Conservation (phyloP, 805 yeast genomes). For the Maudiozyma saulgeensis region DNA sequence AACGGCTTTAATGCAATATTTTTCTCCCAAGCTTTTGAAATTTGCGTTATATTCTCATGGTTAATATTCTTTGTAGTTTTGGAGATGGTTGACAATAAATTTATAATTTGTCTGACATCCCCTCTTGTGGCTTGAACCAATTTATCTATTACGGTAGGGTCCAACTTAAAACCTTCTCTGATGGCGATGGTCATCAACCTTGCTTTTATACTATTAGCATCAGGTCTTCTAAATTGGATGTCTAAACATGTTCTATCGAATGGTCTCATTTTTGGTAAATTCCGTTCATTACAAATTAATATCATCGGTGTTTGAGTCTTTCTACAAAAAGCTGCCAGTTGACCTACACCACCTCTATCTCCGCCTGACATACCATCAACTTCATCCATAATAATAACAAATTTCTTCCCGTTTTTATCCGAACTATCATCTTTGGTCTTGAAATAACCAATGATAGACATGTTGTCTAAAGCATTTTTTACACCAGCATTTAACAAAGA, state of each 20-base stretch:
- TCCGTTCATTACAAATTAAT: conserved; percentile 85
- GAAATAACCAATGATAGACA: conserved; percentile 76
- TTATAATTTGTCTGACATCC: conserved; percentile 91
- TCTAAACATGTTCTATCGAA: conserved; percentile 78
- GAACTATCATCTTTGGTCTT: conserved; percentile 26
- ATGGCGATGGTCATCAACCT: conserved; percentile 85
- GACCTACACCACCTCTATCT: conserved; percentile 97
- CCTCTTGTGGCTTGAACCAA: conserved; percentile 77
- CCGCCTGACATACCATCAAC: conserved; percentile 99
- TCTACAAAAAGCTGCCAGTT: conserved; percentile 76
- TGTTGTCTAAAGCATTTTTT: conserved; percentile 64
- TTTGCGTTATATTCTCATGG: conserved; percentile 50
- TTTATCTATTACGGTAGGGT: conserved; percentile 72
- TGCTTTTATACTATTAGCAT: conserved; percentile 68
- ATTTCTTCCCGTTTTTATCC: conserved; percentile 40
- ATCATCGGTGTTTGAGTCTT: conserved; percentile 85
- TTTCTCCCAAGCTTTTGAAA: conserved; percentile 73
- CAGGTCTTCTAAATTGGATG: conserved; percentile 81
- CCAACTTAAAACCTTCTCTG: conserved; percentile 72
- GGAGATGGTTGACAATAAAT: conserved; percentile 76
- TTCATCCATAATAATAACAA: conserved; percentile 93
- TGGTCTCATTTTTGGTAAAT: conserved; percentile 91
- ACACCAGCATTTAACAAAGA: conserved; percentile 58
- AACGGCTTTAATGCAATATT: conserved; percentile 86
- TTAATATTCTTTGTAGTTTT: conserved; percentile 53